A percentile compares a stretch with the other conserved stretches of the same genome.
Evolutionary conservation across 2,329 filamentous ascomycete genomes (phyloP).

Genomic region (Aspergillus awamori): DNA sequence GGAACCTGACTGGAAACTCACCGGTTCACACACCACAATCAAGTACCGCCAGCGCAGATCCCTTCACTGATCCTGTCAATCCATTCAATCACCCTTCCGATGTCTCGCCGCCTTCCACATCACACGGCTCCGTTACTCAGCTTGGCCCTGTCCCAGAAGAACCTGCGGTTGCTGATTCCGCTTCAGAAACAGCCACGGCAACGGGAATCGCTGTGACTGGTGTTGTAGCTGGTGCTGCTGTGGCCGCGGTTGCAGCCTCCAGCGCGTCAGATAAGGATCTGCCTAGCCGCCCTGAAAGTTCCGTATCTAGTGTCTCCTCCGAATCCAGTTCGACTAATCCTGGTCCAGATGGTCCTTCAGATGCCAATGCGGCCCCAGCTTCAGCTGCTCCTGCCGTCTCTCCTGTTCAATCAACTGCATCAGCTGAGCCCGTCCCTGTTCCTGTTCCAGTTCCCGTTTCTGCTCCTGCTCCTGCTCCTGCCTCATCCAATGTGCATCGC

Average conservation of each 20-base stretch:
- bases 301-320: slow-evolving; percentile 25
- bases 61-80: slow-evolving; percentile 61
- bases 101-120: slow-evolving; percentile 33
- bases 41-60: slow-evolving; percentile 47
- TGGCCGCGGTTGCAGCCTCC: slow-evolving; percentile 41
- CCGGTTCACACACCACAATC: slow-evolving; percentile 42
- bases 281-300: slow-evolving; percentile 25
- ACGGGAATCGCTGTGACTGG: slow-evolving; percentile 45
- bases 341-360: slow-evolving; percentile 27
- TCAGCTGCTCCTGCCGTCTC: slow-evolving; percentile 20
- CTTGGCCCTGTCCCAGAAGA: slow-evolving; percentile 6
- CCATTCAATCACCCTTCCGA: slow-evolving; percentile 71
- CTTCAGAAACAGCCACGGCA: slow-evolving; percentile 34
- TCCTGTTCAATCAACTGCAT: slow-evolving; percentile 17
- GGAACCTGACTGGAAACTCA: slow-evolving; percentile 39
- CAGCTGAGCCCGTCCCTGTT: slow-evolving; percentile 29
- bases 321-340: slow-evolving; percentile 28
- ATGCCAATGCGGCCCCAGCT: slow-evolving; percentile 7
- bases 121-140: slow-evolving; percentile 11
- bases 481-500: slow-evolving; percentile 76
- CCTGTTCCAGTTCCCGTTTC: slow-evolving; percentile 30
- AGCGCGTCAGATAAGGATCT: slow-evolving; percentile 25
- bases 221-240: slow-evolving; percentile 44
- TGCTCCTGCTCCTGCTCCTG: no score
- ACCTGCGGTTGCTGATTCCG: slow-evolving; percentile 40